Evolutionary conservation across 257 asterid species (phyloP).

Genomic region (Solanum chilense): DNA sequence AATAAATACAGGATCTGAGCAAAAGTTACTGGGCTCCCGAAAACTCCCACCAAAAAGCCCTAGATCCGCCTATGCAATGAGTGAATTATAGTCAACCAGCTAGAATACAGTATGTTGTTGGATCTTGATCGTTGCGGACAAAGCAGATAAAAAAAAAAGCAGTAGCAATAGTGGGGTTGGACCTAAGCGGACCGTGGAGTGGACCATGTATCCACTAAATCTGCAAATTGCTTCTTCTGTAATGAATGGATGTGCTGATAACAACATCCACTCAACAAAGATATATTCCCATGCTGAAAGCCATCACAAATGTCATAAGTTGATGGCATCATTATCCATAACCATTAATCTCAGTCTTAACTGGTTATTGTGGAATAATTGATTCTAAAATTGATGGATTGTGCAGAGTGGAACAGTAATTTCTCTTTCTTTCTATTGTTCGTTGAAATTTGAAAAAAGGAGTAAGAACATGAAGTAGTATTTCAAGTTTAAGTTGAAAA

Average conservation of each 20-base stretch:
- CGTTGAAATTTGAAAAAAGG: not conserved
- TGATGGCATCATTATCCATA: conserved; percentile 18
- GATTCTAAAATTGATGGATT: conserved; percentile 14
- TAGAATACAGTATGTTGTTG: not conserved
- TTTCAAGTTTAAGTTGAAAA: not conserved
- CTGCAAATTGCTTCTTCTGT: not conserved
- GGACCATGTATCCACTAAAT: conserved; percentile 1
- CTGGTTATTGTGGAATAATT: conserved; percentile 12
- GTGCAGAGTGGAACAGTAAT: not conserved
- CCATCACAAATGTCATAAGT: not conserved
- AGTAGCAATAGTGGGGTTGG: not conserved
- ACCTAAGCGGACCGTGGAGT: not conserved
- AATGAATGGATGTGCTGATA: not conserved
- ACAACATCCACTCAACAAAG: not conserved
- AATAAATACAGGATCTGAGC: not conserved
- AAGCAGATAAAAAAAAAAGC: not conserved
- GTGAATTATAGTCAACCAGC: not conserved
- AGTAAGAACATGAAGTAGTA: not conserved
- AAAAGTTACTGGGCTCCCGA: not conserved
- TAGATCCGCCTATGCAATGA: not conserved
- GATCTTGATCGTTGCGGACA: not conserved
- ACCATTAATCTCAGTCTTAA: conserved; percentile 13
- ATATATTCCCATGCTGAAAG: conserved; percentile 3
- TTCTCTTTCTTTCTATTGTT: not conserved
- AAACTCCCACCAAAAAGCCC: not conserved